Percentiles rank a stretch among this genome's conserved stretches.
Evolutionary conservation across 129 eudicot species (phyloP).

Genomic region (Gnaphalium uliginosum): DNA sequence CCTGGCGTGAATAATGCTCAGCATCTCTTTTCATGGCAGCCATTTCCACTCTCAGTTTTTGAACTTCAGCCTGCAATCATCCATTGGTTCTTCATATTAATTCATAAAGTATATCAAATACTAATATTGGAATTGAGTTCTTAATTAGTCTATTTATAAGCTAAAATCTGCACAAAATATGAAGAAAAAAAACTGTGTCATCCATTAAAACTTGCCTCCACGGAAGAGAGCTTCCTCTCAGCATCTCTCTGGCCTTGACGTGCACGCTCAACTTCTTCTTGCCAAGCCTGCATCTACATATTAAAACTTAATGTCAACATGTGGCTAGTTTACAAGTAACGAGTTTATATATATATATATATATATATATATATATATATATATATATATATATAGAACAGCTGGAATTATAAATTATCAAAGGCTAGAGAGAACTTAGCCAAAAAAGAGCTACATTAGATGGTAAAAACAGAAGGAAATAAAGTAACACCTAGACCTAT

Average conservation of each 20-base stretch:
- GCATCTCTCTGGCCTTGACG: constrained; percentile 97
- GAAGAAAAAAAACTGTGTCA: background rate
- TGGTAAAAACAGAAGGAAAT: too few species aligned
- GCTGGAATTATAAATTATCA: too few species aligned
- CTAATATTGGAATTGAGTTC: constrained; percentile 2
- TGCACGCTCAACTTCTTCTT: constrained; percentile 99
- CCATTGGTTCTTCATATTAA: constrained; percentile 20
- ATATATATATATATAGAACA: too few species aligned
- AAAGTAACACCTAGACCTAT: too few species aligned
- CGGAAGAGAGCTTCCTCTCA: constrained; percentile 86
- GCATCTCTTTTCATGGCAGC: constrained; percentile 99
- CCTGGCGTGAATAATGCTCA: constrained; percentile 99
- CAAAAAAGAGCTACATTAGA: too few species aligned
- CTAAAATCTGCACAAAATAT: background rate
- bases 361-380: too few species aligned
- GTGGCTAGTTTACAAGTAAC: constrained; percentile 11
- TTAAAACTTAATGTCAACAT: constrained; percentile 24
- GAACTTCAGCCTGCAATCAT: constrained; percentile 80
- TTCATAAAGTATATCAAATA: constrained; percentile 3
- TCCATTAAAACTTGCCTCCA: constrained; percentile 70
- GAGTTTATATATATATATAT: constrained; percentile 12
- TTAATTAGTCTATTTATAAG: constrained; percentile 1
- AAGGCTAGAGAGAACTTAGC: too few species aligned
- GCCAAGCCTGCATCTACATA: constrained; percentile 93
- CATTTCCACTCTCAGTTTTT: constrained; percentile 94